Base-by-base conservation (phyloP, 768 basidiomycete species). In the Trametes coccinea region DNA sequence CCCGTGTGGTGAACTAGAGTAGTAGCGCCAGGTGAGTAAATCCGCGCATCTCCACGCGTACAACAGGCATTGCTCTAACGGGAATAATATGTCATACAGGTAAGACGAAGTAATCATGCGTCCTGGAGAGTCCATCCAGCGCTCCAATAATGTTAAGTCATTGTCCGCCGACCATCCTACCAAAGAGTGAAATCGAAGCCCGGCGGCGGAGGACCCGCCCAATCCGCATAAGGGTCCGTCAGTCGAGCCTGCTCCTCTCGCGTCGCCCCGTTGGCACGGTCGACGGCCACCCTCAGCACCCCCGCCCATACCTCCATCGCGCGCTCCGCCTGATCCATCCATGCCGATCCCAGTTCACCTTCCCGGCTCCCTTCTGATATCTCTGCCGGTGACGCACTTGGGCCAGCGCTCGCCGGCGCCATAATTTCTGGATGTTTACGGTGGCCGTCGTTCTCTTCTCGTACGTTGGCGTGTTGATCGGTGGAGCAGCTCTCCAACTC, bases 201-300 rank as follows among this genome's bases (percentile, higher is more conserved):
- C 11, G 34, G 40, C 49, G 30, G 33, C 11, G 49, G 41, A 10
- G 29, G 31, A 14, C 48, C 57, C 10, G 43, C 30, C 56, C 56
- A 59, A 4, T 59, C 49, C n/a, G 41, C 57, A 14, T 51, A 59
- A 6, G 41, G 43, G 31, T 33, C 41, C 30, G 29, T 13, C 9
- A 39, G 43, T n/a, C 41, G 40, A 37, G 16, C 57, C 4, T 40
- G 57, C 49, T 59, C 57, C 49, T 51, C 57, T n/a, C 6, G 49
- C 40, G 49, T 30, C 14, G 51, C 13, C 30, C 49, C 57, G 41
- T 51, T 40, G 22, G 41, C 37, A 31, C 31, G 49, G 57, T 51
- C 57, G 9, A 59, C 16, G 7, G 27, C 29, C 41, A 37, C 57
- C 5, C 49, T 16, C 11, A 51, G 41, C 27, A 59, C 49, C 0